A percentile compares a stretch with the other conserved stretches of the same genome.
phyloP scores from a whole-genome alignment of 805 yeast genomes.

The Saitoella complicata region DNA sequence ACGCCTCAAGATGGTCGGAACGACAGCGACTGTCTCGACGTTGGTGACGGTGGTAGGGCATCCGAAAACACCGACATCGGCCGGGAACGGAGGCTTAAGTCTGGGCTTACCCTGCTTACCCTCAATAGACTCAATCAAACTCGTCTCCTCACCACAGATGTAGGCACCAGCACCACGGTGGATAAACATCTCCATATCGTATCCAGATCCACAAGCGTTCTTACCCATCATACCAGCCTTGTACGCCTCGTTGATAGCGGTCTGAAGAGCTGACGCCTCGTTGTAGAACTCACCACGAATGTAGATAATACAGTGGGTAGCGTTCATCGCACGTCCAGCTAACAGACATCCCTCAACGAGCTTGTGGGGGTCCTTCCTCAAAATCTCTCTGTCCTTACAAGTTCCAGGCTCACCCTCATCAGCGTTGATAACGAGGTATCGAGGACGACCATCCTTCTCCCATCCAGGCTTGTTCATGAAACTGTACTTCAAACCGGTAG shows the following conservation, averaged over 20 bases:
- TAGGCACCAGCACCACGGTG: conserved; percentile 93
- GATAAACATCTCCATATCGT: conserved; percentile 63
- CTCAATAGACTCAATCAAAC: conserved; percentile 72
- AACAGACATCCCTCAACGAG: conserved; percentile 81
- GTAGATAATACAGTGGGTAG: conserved; percentile 81
- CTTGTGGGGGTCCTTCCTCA: conserved; percentile 83
- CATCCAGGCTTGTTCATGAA: conserved; percentile 93
- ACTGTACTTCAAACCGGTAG: conserved; percentile 81
- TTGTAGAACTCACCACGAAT: conserved; percentile 82
- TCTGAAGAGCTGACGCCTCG: conserved; percentile 58
- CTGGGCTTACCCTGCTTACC: conserved; percentile 92
- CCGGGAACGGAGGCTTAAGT: conserved; percentile 89
- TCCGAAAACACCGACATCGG: conserved; percentile 82
- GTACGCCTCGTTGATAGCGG: conserved; percentile 78
- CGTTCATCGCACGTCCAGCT: conserved; percentile 86
- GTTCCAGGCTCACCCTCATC: conserved; percentile 95
- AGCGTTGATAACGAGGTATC: conserved; percentile 66
- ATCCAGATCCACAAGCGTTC: conserved; percentile 78
- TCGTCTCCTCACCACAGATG: conserved; percentile 85
- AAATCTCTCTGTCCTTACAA: conserved; percentile 81
- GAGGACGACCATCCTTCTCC: conserved; percentile 81
- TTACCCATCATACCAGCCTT: conserved; percentile 65
- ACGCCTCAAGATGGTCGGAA: conserved; percentile 77
- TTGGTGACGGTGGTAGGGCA: conserved; percentile 84
- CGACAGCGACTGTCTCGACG: conserved; percentile 81